phyloP scores from a whole-genome alignment of 352 stramenopile genomes.

The Globisporangium barbulae region DNA sequence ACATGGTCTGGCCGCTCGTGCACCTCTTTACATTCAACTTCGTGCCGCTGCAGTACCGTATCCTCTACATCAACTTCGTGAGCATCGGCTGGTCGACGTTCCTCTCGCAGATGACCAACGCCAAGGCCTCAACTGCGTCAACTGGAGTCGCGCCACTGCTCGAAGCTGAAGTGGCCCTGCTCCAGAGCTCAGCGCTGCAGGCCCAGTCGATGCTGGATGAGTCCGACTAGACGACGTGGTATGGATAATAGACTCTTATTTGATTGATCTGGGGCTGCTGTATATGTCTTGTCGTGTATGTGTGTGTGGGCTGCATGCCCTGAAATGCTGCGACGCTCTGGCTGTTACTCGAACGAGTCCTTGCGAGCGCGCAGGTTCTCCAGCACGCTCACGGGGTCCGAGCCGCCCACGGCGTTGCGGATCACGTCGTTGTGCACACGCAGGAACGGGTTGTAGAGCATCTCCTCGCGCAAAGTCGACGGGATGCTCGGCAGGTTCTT shows the following conservation, averaged over 20 bases:
- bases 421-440: slow-evolving; percentile 83
- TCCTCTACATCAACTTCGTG: slow-evolving; percentile 52
- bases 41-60: slow-evolving; percentile 46
- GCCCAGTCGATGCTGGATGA: slow-evolving; percentile 8
- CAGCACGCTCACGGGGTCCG: slow-evolving; percentile 75
- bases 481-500: slow-evolving; percentile 91
- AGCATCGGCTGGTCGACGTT: slow-evolving; percentile 49
- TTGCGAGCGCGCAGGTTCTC: slow-evolving; percentile 77
- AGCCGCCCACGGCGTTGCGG: slow-evolving; percentile 71
- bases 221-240: neutral
- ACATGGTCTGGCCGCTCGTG: slow-evolving; percentile 45
- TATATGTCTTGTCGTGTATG: neutral
- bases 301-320: neutral
- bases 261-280: neutral
- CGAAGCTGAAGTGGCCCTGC: neutral
- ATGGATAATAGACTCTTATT: slow-evolving; percentile 12
- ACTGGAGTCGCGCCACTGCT: neutral
- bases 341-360: slow-evolving; percentile 60
- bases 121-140: slow-evolving; percentile 7
- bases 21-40: slow-evolving; percentile 49
- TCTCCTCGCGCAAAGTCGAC: slow-evolving; percentile 84
- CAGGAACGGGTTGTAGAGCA: slow-evolving; percentile 87
- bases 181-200: slow-evolving; percentile 3
- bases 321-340: neutral
- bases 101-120: slow-evolving; percentile 43